Percentiles rank a stretch among this genome's conserved stretches.
These are phyloP conservation scores for Stenogyne calaminthoides DNA, from an alignment of 305 asterid species.

Conservation along the genomic window DNA sequence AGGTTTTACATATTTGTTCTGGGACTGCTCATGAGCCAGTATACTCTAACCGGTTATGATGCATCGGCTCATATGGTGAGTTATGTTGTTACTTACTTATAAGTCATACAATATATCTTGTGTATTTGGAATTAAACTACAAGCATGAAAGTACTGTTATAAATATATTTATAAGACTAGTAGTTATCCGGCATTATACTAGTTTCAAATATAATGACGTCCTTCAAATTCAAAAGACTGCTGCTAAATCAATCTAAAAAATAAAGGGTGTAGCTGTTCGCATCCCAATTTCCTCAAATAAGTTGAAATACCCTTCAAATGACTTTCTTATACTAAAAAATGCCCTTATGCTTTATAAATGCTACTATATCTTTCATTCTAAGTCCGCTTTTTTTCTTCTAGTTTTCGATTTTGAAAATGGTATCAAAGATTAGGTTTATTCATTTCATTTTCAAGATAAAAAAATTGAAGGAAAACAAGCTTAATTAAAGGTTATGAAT, in stretches of 20 bases:
- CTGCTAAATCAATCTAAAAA: slow-evolving; percentile 13
- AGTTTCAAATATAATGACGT: neutral
- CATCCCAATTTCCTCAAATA: neutral
- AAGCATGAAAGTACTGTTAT: neutral
- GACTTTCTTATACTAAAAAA: neutral
- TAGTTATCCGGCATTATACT: neutral
- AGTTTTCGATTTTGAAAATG: neutral
- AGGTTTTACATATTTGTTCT: slow-evolving; percentile 70
- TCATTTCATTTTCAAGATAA: neutral
- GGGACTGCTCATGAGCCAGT: slow-evolving; percentile 95
- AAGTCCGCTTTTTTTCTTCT: neutral
- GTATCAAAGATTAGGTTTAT: neutral
- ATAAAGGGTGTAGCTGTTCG: neutral
- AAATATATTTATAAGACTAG: neutral
- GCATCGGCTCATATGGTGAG: slow-evolving; percentile 96
- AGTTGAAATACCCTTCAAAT: neutral
- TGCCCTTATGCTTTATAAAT: neutral
- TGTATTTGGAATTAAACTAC: neutral
- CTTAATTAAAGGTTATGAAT: neutral
- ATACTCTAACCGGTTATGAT: slow-evolving; percentile 82
- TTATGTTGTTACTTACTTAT: slow-evolving; percentile 15
- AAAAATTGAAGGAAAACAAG: neutral
- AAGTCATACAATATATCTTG: neutral
- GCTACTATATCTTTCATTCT: neutral
- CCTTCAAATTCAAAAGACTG: neutral